Base-by-base conservation (phyloP, 148 eudicot species). In the Rhododendron kiyosumense region DNA sequence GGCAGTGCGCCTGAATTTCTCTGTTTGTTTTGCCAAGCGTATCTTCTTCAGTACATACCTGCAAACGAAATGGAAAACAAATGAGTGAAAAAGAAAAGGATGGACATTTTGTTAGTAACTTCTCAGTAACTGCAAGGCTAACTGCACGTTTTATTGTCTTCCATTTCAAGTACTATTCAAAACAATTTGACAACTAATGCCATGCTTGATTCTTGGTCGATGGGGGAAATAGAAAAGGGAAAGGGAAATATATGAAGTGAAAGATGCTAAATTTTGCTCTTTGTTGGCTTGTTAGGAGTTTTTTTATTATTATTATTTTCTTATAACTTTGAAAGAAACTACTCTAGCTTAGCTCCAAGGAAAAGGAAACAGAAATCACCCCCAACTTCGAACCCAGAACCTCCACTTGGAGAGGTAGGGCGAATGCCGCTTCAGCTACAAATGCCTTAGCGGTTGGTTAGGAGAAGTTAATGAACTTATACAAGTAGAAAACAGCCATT, bases 1-100 rank as follows among this genome's bases (percentile, higher is more conserved):
- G 12, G 95, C 98, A 36, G 92, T 90, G 49, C 84, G 86, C 89
- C 91, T 93, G 89, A 93, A 91, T 89, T 95, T 95, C 89, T 94
- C 99, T 17, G 98, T 92, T 85, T 93, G 94, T 88, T 95, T 95
- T 45, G 90, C 92, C 86, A 97, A 91, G 6, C 95, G 92, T 82
- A 97, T 94, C 89, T 95, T 97, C 95, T 95, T 95, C 89, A 97
- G 79, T 34, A 94, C 94, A 89, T 94, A 97, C 93, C 98, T 97
- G 85, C 69, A 54, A 85, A 69, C 69, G 43, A 26, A n/a, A 26
- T 26, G 46, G 79, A 20, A 38, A 13, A 86, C 36, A 36, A 15
- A 79, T 18, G 28, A 2, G 46, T 38, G 49, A 84, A 43, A 57
- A 36, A 71, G 22, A 3, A 54, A 26, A 17, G 65, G 14, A 78